These are phyloP conservation scores for Schizosaccharomyces versatilis DNA, from an alignment of 1,139 yeast species.

Conservation along the genomic window DNA sequence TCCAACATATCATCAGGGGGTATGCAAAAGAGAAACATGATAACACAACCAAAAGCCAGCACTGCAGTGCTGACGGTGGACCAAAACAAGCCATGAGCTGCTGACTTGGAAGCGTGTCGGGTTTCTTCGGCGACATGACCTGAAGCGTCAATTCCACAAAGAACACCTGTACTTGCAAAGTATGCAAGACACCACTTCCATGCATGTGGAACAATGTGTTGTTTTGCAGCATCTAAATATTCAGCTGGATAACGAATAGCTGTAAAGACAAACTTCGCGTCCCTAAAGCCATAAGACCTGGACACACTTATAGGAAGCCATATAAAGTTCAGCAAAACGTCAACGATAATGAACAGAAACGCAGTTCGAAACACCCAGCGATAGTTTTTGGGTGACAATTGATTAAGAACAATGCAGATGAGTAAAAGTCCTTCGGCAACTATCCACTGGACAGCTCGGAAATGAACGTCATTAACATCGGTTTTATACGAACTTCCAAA, in stretches of 20 bases:
- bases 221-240: not conserved
- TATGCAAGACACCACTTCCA: slow-evolving; percentile 24
- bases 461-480: slow-evolving; percentile 13
- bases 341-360: slow-evolving; percentile 13
- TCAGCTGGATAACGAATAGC: slow-evolving; percentile 42
- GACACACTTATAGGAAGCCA: slow-evolving; percentile 17
- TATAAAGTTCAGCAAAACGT: slow-evolving; percentile 15
- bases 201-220: slow-evolving; percentile 16
- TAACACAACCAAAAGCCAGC: slow-evolving; percentile 35
- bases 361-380: slow-evolving; percentile 15
- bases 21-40: slow-evolving; percentile 28
- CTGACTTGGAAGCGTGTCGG: slow-evolving; percentile 39
- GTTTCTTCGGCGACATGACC: slow-evolving; percentile 56
- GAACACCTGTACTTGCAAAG: slow-evolving; percentile 51
- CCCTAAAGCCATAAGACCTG: slow-evolving; percentile 21
- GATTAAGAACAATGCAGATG: slow-evolving; percentile 13
- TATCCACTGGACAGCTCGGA: slow-evolving; percentile 17
- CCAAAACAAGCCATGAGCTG: slow-evolving; percentile 44
- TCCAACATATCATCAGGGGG: slow-evolving; percentile 20
- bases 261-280: slow-evolving; percentile 37
- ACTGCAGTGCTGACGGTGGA: slow-evolving; percentile 41
- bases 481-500: slow-evolving; percentile 13
- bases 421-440: slow-evolving; percentile 14
- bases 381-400: slow-evolving; percentile 14
- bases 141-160: slow-evolving; percentile 49